Evolutionary conservation across 768 basidiomycete species (phyloP).

Genomic region (Lentinula lateritia): DNA sequence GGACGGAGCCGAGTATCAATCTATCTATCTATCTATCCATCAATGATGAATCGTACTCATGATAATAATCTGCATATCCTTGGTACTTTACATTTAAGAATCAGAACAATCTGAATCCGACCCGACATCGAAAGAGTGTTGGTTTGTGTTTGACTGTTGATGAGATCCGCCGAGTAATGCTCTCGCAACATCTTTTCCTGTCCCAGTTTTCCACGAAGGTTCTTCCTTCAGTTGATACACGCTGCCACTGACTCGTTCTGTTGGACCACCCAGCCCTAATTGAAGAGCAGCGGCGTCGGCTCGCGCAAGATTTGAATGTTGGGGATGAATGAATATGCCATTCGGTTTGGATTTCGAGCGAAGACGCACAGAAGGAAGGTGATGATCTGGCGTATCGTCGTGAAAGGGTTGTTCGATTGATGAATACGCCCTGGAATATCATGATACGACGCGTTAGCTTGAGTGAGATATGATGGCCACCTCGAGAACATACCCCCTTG

Average conservation of each 20-base stretch:
- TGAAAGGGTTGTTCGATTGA: conserved; percentile 6
- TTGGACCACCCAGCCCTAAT: conserved; percentile 44
- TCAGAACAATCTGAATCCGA: conserved; percentile 14
- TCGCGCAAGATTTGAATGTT: conserved; percentile 57
- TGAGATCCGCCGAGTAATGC: conserved; percentile 28
- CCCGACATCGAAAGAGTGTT: conserved; percentile 17
- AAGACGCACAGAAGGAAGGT: conserved; percentile 21
- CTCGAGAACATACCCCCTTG: neutral
- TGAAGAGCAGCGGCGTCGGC: conserved; percentile 58
- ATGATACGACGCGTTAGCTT: neutral
- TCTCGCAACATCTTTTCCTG: conserved; percentile 45
- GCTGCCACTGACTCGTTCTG: conserved; percentile 39
- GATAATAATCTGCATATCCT: neutral
- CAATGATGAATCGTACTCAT: neutral
- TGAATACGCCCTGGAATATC: neutral
- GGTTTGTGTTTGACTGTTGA: neutral
- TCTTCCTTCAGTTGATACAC: conserved; percentile 25
- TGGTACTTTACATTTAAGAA: neutral
- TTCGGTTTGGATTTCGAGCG: conserved; percentile 53
- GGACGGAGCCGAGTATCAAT: too few relatives aligned
- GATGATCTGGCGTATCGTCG: neutral
- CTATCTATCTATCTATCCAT: too few relatives aligned
- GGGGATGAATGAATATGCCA: conserved; percentile 58
- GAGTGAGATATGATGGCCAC: neutral
- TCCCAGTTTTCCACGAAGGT: conserved; percentile 45